Conservation (phyloP, 306 rosid genomes). For the Sicyos baderoa region DNA sequence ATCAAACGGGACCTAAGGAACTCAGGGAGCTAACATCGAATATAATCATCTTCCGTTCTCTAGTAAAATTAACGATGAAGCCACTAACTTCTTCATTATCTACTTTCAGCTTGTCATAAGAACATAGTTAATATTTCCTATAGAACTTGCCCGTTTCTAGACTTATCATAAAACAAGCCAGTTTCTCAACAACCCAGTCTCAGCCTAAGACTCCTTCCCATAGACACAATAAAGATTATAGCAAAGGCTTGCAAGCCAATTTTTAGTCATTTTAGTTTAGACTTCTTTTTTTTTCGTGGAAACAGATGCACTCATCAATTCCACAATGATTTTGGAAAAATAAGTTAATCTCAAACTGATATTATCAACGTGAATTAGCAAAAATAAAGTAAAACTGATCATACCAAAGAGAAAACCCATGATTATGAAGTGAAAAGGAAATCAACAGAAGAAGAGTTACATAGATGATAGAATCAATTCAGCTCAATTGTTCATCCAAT, state of each 20-base stretch:
- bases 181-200: neutral
- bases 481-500: neutral
- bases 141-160: neutral
- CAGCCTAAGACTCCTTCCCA: neutral
- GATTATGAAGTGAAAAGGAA: no score
- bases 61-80: neutral
- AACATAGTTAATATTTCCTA: neutral
- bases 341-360: neutral
- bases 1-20: no score
- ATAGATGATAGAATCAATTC: neutral
- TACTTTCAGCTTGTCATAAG: neutral
- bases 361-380: neutral
- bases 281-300: no score
- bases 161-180: neutral
- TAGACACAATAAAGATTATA: neutral
- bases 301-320: constrained; percentile 3
- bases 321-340: constrained; percentile 66
- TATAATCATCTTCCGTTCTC: no score
- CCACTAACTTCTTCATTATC: neutral
- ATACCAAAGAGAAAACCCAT: neutral
- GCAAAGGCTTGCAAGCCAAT: neutral
- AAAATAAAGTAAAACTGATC: neutral
- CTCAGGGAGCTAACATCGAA: no score
- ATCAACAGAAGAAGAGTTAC: neutral
- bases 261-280: neutral